Percentiles rank a stretch among this genome's conserved stretches.
These are phyloP conservation scores for Urostyla sp. DNA, from an alignment of 73 alveolate genomes.

Conservation along the genomic window DNA sequence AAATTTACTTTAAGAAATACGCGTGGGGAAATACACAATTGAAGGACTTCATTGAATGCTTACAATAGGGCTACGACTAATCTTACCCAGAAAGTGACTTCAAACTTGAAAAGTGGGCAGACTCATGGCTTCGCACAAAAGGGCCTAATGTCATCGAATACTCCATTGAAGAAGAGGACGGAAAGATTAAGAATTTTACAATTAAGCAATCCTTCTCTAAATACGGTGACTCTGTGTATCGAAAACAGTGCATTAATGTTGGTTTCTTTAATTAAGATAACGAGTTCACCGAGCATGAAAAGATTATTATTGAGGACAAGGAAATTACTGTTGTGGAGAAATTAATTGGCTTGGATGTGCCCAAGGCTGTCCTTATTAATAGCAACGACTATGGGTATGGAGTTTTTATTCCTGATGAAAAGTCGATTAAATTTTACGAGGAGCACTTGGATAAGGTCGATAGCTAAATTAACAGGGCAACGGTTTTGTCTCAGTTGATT, in stretches of 20 bases:
- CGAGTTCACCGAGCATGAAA: neutral
- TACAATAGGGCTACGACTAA: conserved; percentile 31
- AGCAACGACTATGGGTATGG: conserved; percentile 54
- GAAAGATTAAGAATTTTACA: conserved; percentile 47
- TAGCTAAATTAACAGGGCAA: conserved; percentile 4
- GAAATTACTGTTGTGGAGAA: conserved; percentile 22
- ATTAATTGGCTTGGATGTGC: conserved; percentile 38
- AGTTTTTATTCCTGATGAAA: conserved; percentile 42
- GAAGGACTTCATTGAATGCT: conserved; percentile 4
- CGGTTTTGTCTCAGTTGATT: conserved; percentile 16
- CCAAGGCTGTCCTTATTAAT: conserved; percentile 31
- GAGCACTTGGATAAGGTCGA: conserved; percentile 26
- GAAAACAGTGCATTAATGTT: conserved; percentile 18
- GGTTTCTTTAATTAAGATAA: conserved; percentile 34
- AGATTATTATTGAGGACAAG: neutral
- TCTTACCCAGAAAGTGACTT: conserved; percentile 33
- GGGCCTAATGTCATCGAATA: conserved; percentile 39
- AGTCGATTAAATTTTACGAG: conserved; percentile 24
- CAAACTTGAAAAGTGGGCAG: conserved; percentile 22
- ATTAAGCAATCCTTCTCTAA: conserved; percentile 17
- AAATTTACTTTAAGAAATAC: conserved; percentile 85
- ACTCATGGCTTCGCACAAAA: conserved; percentile 47
- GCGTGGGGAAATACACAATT: conserved; percentile 79
- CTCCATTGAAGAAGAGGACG: conserved; percentile 40
- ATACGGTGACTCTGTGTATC: conserved; percentile 27